Percentiles rank a stretch among this genome's conserved stretches.
Conservation (phyloP, 2,329 filamentous ascomycete genomes). For the Huntiella savannae region DNA sequence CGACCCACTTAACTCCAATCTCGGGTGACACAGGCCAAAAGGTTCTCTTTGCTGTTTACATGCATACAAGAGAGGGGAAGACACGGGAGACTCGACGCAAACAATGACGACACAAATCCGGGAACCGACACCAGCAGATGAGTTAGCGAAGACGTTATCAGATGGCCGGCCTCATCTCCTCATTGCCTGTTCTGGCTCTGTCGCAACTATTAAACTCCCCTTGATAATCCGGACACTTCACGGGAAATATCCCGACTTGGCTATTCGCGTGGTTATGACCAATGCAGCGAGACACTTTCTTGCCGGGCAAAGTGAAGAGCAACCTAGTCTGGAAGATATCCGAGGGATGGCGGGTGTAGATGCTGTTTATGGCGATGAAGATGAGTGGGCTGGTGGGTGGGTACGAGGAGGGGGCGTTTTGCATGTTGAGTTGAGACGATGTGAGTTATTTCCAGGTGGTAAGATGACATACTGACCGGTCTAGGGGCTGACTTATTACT, state of each 20-base stretch:
- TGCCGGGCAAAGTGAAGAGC: constrained; percentile 53
- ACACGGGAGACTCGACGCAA: too few species aligned
- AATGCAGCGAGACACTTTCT: constrained; percentile 57
- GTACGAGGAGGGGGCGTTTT: constrained; percentile 58
- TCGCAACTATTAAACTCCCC: constrained; percentile 76
- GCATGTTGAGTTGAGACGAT: constrained; percentile 70
- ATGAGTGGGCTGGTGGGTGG: constrained; percentile 72
- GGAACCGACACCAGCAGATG: constrained; percentile 5
- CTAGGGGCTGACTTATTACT: constrained; percentile 53
- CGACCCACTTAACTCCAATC: too few species aligned
- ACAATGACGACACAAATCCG: too few species aligned
- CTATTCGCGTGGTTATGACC: constrained; percentile 73
- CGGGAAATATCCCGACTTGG: constrained; percentile 33
- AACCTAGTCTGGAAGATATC: constrained; percentile 47
- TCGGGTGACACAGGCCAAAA: too few species aligned
- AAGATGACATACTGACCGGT: neutral
- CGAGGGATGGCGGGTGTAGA: constrained; percentile 51
- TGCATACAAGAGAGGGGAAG: too few species aligned
- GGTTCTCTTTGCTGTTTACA: too few species aligned
- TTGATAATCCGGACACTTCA: constrained; percentile 41
- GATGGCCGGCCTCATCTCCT: constrained; percentile 26
- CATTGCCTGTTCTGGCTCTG: constrained; percentile 30
- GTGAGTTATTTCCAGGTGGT: constrained; percentile 12
- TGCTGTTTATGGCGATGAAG: constrained; percentile 61
- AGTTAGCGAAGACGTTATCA: constrained; percentile 1